phyloP scores from a whole-genome alignment of 768 basidiomycete genomes.

The Psilocybe subaeruginosa region DNA sequence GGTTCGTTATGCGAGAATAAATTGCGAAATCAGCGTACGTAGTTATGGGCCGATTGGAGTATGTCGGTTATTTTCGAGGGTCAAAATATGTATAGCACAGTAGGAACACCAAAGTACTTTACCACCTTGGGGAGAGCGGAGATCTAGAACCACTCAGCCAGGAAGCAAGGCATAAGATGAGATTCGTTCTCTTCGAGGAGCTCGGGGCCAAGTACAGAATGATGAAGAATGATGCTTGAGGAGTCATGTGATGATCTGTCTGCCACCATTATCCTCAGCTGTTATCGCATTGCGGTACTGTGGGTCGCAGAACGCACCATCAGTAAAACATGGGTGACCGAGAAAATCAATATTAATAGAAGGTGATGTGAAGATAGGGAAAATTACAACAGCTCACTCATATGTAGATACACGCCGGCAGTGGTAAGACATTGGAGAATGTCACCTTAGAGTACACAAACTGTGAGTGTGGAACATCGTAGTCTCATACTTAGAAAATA shows the following conservation, averaged over 20 bases:
- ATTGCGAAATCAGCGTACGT: neutral
- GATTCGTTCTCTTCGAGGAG: slow-evolving; percentile 8
- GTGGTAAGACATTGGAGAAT: neutral
- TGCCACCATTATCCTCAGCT: slow-evolving; percentile 3
- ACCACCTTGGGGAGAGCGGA: neutral
- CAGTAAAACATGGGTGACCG: neutral
- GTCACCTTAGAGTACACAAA: neutral
- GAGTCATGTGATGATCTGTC: slow-evolving; percentile 11
- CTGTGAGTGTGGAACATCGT: neutral
- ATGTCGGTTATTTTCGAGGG: neutral
- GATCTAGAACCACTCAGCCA: neutral
- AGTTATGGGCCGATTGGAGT: slow-evolving; percentile 1
- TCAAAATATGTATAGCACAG: neutral
- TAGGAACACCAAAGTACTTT: neutral
- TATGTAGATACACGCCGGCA: neutral
- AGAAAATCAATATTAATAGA: neutral
- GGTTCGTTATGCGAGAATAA: neutral
- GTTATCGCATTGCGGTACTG: neutral
- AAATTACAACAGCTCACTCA: neutral
- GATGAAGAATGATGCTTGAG: slow-evolving; percentile 7
- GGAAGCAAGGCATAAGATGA: neutral
- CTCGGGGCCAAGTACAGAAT: slow-evolving; percentile 14
- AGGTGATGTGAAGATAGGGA: neutral
- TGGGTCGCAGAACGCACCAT: too few relatives aligned
- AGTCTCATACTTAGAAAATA: slow-evolving; percentile 1